Conservation (phyloP, 108 stramenopile species). For the Nitzschia sp. region DNA sequence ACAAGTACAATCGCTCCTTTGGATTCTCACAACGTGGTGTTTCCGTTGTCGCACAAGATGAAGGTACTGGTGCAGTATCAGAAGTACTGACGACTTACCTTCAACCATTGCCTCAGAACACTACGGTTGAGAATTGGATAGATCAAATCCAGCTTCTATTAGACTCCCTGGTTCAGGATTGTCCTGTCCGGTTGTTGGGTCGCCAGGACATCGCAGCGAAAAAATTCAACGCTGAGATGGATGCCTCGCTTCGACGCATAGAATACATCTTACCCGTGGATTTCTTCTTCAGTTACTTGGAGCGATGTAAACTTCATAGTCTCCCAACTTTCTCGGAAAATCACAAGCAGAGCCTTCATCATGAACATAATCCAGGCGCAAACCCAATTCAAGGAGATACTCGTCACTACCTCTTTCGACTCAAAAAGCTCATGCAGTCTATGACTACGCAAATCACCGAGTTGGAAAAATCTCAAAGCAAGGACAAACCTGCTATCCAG, state of each 20-base stretch:
- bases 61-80: conserved; percentile 58
- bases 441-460: conserved; percentile 62
- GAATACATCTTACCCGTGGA: conserved; percentile 77
- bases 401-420: conserved; percentile 37
- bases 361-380: not conserved
- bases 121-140: conserved; percentile 38
- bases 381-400: conserved; percentile 34
- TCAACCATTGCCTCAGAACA: conserved; percentile 36
- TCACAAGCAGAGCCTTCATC: conserved; percentile 17
- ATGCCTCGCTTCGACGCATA: conserved; percentile 62
- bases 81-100: conserved; percentile 63
- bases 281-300: conserved; percentile 34
- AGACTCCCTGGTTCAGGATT: conserved; percentile 22
- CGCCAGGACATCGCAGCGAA: conserved; percentile 46
- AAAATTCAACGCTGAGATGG: conserved; percentile 79
- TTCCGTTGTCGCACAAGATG: conserved; percentile 61
- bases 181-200: conserved; percentile 59
- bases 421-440: conserved; percentile 72
- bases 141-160: conserved; percentile 46
- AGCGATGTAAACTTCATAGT: not conserved
- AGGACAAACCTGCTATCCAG: conserved; percentile 50
- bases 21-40: conserved; percentile 46
- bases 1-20: conserved; percentile 72
- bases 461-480: conserved; percentile 40
- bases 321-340: conserved; percentile 30